A percentile compares a stretch with the other conserved stretches of the same genome.
phyloP scores from a whole-genome alignment of 495 filamentous ascomycete genomes.

The Tetracladium setigerum region DNA sequence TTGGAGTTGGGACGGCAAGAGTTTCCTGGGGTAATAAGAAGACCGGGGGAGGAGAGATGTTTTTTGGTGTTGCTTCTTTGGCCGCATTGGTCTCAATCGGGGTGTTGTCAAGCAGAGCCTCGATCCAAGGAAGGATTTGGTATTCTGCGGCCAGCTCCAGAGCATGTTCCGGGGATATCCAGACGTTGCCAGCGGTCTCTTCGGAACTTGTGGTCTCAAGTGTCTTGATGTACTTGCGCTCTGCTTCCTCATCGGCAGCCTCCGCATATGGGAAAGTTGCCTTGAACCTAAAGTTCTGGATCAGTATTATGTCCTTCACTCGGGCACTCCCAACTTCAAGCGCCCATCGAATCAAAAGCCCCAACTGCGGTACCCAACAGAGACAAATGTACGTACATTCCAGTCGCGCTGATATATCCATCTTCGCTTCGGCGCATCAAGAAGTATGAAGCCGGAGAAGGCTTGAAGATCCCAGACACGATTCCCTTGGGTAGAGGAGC shows the following conservation, averaged over 20 bases:
- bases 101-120: constrained; percentile 75
- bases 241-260: constrained; percentile 71
- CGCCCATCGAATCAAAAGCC: neutral
- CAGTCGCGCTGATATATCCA: constrained; percentile 89
- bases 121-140: constrained; percentile 76
- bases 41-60: constrained; percentile 62
- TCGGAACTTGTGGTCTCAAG: constrained; percentile 72
- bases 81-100: constrained; percentile 43
- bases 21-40: constrained; percentile 40
- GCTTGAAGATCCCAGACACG: constrained; percentile 84
- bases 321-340: constrained; percentile 7
- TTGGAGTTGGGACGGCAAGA: constrained; percentile 29
- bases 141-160: constrained; percentile 77
- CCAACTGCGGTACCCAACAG: no score
- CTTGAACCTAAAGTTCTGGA: constrained; percentile 52
- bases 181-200: constrained; percentile 94
- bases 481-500: constrained; percentile 85
- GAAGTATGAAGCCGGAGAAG: constrained; percentile 84
- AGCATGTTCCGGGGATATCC: constrained; percentile 82
- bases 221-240: constrained; percentile 80
- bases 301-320: no score
- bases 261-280: constrained; percentile 94
- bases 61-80: constrained; percentile 46
- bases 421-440: constrained; percentile 95
- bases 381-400: constrained; percentile 48